These are phyloP conservation scores for Monilinia vaccinii-corymbosi DNA, from an alignment of 2,329 filamentous ascomycete species.

Conservation along the genomic window DNA sequence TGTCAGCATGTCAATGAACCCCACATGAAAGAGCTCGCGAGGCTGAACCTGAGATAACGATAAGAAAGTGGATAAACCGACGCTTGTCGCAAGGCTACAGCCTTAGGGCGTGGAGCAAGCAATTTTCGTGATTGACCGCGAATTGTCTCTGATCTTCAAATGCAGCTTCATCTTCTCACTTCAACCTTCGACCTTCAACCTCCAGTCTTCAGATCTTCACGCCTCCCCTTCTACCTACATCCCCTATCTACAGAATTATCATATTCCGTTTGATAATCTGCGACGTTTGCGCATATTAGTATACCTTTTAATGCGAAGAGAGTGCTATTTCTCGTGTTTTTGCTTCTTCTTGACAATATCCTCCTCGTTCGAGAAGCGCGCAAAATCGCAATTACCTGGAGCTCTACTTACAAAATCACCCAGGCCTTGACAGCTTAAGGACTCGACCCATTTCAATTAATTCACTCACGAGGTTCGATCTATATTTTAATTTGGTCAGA, in stretches of 20 bases:
- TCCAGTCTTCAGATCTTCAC: too few species aligned
- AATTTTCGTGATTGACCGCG: conserved; percentile 1
- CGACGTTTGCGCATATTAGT: background rate
- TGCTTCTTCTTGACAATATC: background rate
- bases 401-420: background rate
- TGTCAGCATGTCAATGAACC: background rate
- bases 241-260: too few species aligned
- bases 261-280: background rate
- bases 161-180: background rate
- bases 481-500: background rate
- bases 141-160: background rate
- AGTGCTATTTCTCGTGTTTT: background rate
- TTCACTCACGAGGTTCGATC: background rate
- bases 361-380: background rate
- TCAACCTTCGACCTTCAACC: background rate
- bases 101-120: background rate
- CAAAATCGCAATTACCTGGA: background rate
- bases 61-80: background rate
- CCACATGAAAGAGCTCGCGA: background rate
- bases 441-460: conserved; percentile 2
- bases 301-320: background rate
- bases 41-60: background rate
- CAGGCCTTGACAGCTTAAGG: background rate
- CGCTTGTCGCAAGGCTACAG: background rate
- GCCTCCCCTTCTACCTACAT: background rate